phyloP scores from a whole-genome alignment of 371 early-diverging fungal genomes.

The Nosema muscidifuracis region DNA sequence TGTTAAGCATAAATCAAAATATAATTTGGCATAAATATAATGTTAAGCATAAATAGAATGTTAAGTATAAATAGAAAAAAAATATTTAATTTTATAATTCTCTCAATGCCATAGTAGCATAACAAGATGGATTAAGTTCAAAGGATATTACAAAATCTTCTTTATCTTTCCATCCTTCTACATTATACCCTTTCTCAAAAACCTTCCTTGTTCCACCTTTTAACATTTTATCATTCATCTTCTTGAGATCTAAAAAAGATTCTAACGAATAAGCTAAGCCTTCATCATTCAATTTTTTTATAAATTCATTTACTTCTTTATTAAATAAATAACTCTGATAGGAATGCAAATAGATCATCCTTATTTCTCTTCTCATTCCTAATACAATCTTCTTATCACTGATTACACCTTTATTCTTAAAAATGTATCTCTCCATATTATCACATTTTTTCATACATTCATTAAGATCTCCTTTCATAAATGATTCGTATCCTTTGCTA shows the following conservation, averaged over 20 bases:
- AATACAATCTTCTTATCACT: constrained; percentile 38
- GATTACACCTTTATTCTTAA: constrained; percentile 29
- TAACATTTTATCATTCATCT: constrained; percentile 35
- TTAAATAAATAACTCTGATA: constrained; percentile 95
- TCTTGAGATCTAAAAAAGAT: constrained; percentile 30
- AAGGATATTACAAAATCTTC: constrained; percentile 67
- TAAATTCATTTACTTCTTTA: constrained; percentile 70
- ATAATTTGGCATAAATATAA: too few species aligned
- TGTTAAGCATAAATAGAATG: too few species aligned
- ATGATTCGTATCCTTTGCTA: constrained; percentile 19
- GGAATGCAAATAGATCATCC: constrained; percentile 84
- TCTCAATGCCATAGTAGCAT: constrained; percentile 89
- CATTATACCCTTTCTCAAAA: constrained; percentile 22
- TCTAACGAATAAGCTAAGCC: constrained; percentile 2
- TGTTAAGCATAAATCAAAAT: too few species aligned
- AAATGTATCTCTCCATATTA: constrained; percentile 46
- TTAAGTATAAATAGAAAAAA: not conserved
- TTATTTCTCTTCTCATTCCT: constrained; percentile 68
- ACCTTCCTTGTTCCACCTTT: constrained; percentile 41
- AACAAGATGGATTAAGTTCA: constrained; percentile 71
- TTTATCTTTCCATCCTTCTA: constrained; percentile 16
- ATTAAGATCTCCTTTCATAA: constrained; percentile 18
- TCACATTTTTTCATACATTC: constrained; percentile 11
- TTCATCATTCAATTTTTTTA: constrained; percentile 66
- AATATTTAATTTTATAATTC: constrained; percentile 64